Evolutionary conservation across 164 flowering plant genomes (phyloP).

Genomic region (Tetracentron sinense): DNA sequence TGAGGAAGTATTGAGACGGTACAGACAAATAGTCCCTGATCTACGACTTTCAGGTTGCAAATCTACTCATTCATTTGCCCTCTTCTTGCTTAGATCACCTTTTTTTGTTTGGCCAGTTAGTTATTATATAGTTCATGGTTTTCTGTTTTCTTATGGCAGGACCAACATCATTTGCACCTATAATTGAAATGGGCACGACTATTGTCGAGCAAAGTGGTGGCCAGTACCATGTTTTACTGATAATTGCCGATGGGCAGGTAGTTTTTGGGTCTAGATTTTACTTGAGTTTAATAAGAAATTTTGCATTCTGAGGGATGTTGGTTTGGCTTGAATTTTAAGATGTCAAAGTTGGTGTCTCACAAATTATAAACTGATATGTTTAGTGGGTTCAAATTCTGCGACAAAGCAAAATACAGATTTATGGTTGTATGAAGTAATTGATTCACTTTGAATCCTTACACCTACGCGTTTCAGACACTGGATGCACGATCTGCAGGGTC

Average conservation of each 20-base stretch:
- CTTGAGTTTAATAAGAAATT: not conserved
- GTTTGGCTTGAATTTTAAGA: too few species aligned
- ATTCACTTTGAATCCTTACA: too few species aligned
- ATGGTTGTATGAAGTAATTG: too few species aligned
- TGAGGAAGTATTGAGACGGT: conserved; percentile 72
- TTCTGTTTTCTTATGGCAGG: conserved; percentile 42
- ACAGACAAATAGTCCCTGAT: conserved; percentile 75
- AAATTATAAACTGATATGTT: too few species aligned
- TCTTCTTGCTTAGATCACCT: conserved; percentile 1
- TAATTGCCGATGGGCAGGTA: conserved; percentile 99
- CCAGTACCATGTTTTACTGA: conserved; percentile 90
- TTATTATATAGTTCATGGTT: not conserved
- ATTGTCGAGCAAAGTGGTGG: conserved; percentile 89
- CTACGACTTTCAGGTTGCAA: conserved; percentile 71
- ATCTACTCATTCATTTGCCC: conserved; percentile 1
- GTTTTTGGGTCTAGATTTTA: too few species aligned
- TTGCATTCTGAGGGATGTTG: too few species aligned
- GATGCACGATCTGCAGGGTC: too few species aligned
- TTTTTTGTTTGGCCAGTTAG: not conserved
- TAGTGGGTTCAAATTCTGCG: not conserved
- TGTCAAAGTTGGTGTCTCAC: not conserved
- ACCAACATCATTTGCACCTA: conserved; percentile 95
- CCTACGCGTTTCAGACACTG: too few species aligned
- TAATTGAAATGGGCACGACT: conserved; percentile 79
- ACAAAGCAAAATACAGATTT: not conserved